Evolutionary conservation across 1,139 yeast species (phyloP), one percentile per base, ranked within the genome.

Genomic region (Meyerozyma guilliermondii): DNA sequence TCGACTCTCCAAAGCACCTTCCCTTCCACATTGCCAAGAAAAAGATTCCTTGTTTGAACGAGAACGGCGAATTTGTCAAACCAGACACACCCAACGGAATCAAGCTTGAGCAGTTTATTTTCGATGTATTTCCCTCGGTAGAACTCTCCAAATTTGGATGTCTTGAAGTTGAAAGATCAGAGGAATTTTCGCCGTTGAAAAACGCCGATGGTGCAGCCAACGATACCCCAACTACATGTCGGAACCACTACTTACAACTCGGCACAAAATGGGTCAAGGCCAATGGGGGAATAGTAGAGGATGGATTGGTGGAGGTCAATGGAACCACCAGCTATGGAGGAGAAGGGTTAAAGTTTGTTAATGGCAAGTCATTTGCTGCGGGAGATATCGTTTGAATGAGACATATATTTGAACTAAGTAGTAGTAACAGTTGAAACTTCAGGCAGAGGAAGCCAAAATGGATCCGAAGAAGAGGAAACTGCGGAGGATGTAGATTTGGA

Each of bases 21-120:
- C 98, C 98, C 17, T 91, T 84, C 70, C 99, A 94, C 63, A 80
- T 91, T 58, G 98, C 99, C 26, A 78, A 75, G 61, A 94, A 94
- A 76, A 92, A 91, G 69, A 88, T 94, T 49, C 81, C 89, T 7
- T 66, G 67, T 47, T 74, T 78, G 45, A 78, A 82, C 54, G 63
- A 56, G 9, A 63, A 76, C 1, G 83, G 83, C 29, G 62, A 69
- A 42, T 61, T 66, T 36, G 56, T 69, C 34, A 80, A 78, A 53
- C 97, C 98, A 16, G 56, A 72, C 3, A 76, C 71, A 44, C 87
- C 94, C 42, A 92, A 94, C 59, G 98, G 98, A 39, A 81, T 91
- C 57, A 94, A 94, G 64, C 74, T 94, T 55, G 99, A 94, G 63
- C 98, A 92, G 62, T 94, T 94, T 57, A 95, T 94, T 44, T 94